Evolutionary conservation across 441 rosid species (phyloP).

Genomic region (Pelargonium citronellum): DNA sequence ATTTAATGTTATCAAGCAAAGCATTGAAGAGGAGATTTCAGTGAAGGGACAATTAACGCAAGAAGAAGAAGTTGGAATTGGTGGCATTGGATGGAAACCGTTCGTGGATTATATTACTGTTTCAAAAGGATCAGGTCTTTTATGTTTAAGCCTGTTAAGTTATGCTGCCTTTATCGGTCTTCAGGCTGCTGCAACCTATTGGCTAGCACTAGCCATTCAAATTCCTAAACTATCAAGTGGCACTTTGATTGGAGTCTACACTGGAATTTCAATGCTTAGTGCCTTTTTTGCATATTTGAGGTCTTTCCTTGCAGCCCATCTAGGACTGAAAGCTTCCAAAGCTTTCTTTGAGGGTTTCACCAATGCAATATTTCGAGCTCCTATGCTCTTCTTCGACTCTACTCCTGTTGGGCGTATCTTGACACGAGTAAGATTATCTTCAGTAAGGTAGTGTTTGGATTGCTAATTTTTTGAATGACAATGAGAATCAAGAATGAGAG

Average conservation of each 20-base stretch:
- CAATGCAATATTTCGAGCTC: constrained; percentile 65
- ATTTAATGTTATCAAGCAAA: constrained; percentile 21
- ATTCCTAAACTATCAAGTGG: constrained; percentile 41
- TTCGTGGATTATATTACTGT: constrained; percentile 58
- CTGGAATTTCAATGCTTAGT: constrained; percentile 53
- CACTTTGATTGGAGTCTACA: constrained; percentile 59
- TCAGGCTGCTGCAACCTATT: constrained; percentile 77
- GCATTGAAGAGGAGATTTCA: constrained; percentile 34
- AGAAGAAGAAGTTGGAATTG: constrained; percentile 67
- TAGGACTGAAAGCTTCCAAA: constrained; percentile 72
- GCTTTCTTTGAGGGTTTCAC: constrained; percentile 71
- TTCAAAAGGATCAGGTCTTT: constrained; percentile 40
- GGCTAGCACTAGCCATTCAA: constrained; percentile 76
- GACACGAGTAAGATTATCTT: constrained; percentile 52
- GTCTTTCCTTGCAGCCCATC: constrained; percentile 41
- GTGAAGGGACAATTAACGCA: constrained; percentile 57
- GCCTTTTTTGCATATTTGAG: constrained; percentile 48
- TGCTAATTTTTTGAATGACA: neutral
- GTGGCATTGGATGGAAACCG: constrained; percentile 69
- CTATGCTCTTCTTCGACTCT: constrained; percentile 81
- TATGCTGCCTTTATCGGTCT: constrained; percentile 48
- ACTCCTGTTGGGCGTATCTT: constrained; percentile 83
- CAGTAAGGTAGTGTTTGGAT: neutral
- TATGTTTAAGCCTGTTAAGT: constrained; percentile 30
- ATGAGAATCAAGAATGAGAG: too few relatives aligned